Conservation (phyloP, 495 filamentous ascomycete genomes). For the Penicillium pulvis region DNA sequence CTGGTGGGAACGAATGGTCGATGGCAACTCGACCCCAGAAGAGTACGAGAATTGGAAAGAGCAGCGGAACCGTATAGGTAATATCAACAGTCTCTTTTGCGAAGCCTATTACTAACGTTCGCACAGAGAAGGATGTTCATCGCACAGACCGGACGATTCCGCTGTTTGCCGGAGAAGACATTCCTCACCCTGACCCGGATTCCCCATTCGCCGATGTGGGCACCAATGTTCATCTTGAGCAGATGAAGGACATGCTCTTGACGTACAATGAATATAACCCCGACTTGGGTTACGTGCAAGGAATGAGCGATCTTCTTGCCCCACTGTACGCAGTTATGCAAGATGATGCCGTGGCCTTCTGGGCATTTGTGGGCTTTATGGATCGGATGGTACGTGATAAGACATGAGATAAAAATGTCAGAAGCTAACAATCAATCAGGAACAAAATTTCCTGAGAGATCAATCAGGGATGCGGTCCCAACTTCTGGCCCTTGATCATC, state of each 20-base stretch:
- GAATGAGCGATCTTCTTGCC: constrained; percentile 95
- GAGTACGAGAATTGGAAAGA: constrained; percentile 94
- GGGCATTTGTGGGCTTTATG: constrained; percentile 97
- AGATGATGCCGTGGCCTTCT: constrained; percentile 95
- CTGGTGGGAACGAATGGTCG: constrained; percentile 95
- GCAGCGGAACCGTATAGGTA: constrained; percentile 91
- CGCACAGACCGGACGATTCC: constrained; percentile 91
- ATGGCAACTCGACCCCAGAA: constrained; percentile 71
- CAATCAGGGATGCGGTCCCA: constrained; percentile 95
- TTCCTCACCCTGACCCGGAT: constrained; percentile 95
- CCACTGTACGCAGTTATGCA: constrained; percentile 97
- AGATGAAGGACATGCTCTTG: constrained; percentile 98
- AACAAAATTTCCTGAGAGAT: constrained; percentile 94
- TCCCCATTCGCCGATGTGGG: constrained; percentile 89
- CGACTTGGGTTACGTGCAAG: constrained; percentile 93
- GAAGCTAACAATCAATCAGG: constrained; percentile 42
- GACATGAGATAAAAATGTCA: not conserved
- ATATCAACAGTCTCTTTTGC: constrained; percentile 21
- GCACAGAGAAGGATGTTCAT: constrained; percentile 94
- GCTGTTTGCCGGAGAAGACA: constrained; percentile 94
- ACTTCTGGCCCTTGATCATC: constrained; percentile 85
- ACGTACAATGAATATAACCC: constrained; percentile 98
- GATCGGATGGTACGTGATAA: constrained; percentile 70
- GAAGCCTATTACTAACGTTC: constrained; percentile 10
- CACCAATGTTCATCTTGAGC: constrained; percentile 96